Percentiles rank a stretch among this genome's conserved stretches.
phyloP scores from a whole-genome alignment of 768 basidiomycete species.

The Termitomyces sp. region DNA sequence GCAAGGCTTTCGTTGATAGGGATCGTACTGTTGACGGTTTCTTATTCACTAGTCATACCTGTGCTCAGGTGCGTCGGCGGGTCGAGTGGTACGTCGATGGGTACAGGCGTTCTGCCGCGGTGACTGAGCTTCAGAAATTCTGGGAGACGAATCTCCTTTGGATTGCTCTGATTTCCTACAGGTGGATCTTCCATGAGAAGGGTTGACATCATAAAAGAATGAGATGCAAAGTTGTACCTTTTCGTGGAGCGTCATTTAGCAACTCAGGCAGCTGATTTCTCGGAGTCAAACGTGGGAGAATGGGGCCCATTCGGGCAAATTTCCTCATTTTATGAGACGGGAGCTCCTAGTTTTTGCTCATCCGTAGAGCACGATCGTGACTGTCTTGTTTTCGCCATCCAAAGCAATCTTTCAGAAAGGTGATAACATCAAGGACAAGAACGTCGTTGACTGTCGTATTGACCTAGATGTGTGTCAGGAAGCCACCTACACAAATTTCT shows the following conservation, averaged over 20 bases:
- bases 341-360: conserved; percentile 12
- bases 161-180: conserved; percentile 22
- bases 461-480: conserved; percentile 26
- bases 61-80: neutral
- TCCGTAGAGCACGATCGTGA: conserved; percentile 20
- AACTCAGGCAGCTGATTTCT: conserved; percentile 15
- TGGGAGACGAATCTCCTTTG: conserved; percentile 23
- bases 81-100: conserved; percentile 17
- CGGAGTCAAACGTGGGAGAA: conserved; percentile 8
- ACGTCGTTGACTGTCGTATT: conserved; percentile 23
- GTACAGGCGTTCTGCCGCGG: conserved; percentile 26
- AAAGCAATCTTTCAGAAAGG: conserved; percentile 22
- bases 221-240: conserved; percentile 17
- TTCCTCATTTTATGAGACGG: conserved; percentile 1
- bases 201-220: neutral
- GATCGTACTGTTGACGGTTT: conserved; percentile 1
- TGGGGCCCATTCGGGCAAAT: conserved; percentile 10
- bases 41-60: neutral
- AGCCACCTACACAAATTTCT: conserved; percentile 20
- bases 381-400: conserved; percentile 25
- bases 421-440: conserved; percentile 16
- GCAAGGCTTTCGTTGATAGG: conserved; percentile 27
- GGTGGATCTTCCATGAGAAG: neutral
- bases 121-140: conserved; percentile 26
- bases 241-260: conserved; percentile 26